Evolutionary conservation across 768 basidiomycete species (phyloP), one percentile per base, ranked within the genome.

Genomic region (Pleurotus sapidus): DNA sequence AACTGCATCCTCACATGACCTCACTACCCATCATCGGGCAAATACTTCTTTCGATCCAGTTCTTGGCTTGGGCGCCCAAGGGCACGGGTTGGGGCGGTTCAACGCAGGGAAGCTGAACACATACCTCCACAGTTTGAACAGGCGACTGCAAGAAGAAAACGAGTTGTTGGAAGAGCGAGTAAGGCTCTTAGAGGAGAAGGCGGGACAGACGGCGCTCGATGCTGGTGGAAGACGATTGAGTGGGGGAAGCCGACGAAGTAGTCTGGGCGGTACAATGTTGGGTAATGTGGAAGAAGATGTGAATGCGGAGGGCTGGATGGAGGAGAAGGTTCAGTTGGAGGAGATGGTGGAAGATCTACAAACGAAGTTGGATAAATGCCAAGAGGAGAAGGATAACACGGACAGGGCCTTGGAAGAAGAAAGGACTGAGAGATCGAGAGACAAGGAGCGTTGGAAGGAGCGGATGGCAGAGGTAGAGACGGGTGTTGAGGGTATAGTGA

Each of bases 31-130:
- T 66, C 78, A 80, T 54, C 83, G 91, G 7, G 88, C 84, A 56
- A 95, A 96, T 65, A 91, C 91, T 11, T 94, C 92, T 6, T 93
- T 95, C 60, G 94, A 95, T 64, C 90, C 90, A 23, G 83, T 86
- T 1, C 84, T 91, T 67, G 90, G 89, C 12, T 84, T 88, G 47
- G 88, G 84, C 23, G 83, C 81, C 23, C 77, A 77, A 39, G 84
- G 82, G 15, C 81, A 84, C 43, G 88, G 86, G 15, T 82, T 91
- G 27, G 87, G 88, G 14, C 77, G 88, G 25, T 94, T 94, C 71
- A 92, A 95, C 68, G 89, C 89, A 2, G 80, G 81, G 15, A 96
- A 94, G 71, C 70, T 96, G 61, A 95, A 96, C 59, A 78, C 80
- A 9, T 95, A 96, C 68, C 70, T 96, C 65, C 91, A 95, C 70